Evolutionary conservation across 169 alveolate species (phyloP), one percentile per base, ranked within the genome.

Genomic region (Cryptosporidium tyzzeri): DNA sequence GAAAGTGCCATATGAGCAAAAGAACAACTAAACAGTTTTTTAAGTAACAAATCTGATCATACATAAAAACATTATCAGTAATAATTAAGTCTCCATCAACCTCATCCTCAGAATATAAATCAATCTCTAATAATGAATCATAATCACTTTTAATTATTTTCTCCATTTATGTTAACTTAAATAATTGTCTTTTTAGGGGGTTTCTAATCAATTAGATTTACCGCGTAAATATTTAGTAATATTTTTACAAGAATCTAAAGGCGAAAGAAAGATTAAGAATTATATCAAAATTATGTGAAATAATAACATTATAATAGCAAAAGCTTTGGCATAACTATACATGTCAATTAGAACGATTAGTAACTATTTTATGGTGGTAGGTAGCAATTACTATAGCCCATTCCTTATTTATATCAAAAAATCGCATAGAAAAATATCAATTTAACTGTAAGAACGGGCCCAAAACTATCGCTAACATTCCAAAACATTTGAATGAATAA

Each of bases 11-110:
- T 23, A 71, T 31, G 33, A 71, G 21, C 65, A 71, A 26, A 6
- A 51, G n/a, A 9, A 50, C 16, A 71, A 50, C 8, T 35, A 71
- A 23, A 21, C 39, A 33, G 9, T 71, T 71, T n/a, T 50, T 71
- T 23, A 71, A 51, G 45, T 51, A 51, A 44, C 48, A 50, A n/a
- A 71, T 39, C 33, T 71, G 69, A 31, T 50, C 6, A 39, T 39
- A 69, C 80, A n/a, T 44, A 9, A 69, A 69, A 69, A 69, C 41
- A 37, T 69, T 35, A 26, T 23, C 67, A 8, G 37, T 9, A n/a
- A 9, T 10, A 16, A 55, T 8, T 23, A 26, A n/a, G 21, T 5
- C 67, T 9, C 37, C 12, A 23, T 7, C 29, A 23, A 10, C 35
- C 6, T 55, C 67, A 55, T 26, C 12, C 0, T n/a, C 16, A 7